phyloP scores from a whole-genome alignment of 2,329 filamentous ascomycete genomes.

The Seiridium unicorne region DNA sequence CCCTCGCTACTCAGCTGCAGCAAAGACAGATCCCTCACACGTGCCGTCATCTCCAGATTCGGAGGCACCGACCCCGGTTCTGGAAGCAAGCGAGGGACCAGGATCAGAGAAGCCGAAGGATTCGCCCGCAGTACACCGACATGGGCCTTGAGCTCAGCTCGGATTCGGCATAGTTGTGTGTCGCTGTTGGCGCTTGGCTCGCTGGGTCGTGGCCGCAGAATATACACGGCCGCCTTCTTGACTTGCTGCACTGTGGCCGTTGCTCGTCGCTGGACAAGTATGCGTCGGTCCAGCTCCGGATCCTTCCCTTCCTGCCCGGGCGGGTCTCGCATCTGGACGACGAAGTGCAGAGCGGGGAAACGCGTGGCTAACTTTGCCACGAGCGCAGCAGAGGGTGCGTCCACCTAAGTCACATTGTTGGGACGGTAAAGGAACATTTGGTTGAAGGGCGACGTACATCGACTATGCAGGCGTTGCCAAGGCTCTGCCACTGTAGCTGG shows the following conservation, averaged over 20 bases:
- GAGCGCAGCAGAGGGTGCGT: no score
- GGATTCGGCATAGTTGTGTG: background rate
- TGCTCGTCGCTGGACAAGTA: background rate
- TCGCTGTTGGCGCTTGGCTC: no score
- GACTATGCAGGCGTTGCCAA: slow-evolving; percentile 1
- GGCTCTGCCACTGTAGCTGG: background rate
- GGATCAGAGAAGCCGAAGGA: slow-evolving; percentile 21
- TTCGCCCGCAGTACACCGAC: slow-evolving; percentile 27
- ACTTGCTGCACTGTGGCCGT: background rate
- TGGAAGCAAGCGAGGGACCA: slow-evolving; percentile 22
- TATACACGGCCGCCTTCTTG: background rate
- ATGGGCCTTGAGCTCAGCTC: slow-evolving; percentile 28
- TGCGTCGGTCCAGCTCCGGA: no score
- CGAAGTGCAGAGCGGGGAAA: slow-evolving; percentile 19
- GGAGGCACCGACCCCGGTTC: slow-evolving; percentile 16
- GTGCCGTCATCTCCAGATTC: slow-evolving; percentile 20
- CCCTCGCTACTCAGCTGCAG: slow-evolving; percentile 27
- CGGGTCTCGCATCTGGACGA: slow-evolving; percentile 19
- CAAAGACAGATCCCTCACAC: slow-evolving; percentile 25
- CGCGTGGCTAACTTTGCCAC: background rate
- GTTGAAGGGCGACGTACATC: no score
- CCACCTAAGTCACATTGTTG: no score
- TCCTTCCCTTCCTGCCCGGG: background rate
- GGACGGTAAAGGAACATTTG: no score
- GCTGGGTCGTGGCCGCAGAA: background rate